A percentile compares a stretch with the other conserved stretches of the same genome.
Conservation (phyloP, 2,329 filamentous ascomycete species). For the Fusarium verrucosum region DNA sequence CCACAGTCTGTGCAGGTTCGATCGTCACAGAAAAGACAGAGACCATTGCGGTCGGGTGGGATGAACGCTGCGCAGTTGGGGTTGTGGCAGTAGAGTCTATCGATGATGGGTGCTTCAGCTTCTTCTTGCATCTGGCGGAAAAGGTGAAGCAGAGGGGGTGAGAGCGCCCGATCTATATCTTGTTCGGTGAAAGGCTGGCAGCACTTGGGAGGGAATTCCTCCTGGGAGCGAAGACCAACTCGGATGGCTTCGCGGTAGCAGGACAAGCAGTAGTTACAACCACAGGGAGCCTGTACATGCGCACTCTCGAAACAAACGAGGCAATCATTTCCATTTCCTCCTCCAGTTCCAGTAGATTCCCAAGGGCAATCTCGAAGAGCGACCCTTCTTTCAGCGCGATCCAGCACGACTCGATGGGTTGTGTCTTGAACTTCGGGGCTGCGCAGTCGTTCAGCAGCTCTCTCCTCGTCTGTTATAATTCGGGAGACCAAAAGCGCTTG, state of each 20-base stretch:
- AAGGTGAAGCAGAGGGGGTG: slow-evolving; percentile 33
- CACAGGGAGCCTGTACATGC: slow-evolving; percentile 18
- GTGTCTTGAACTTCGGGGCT: slow-evolving; percentile 24
- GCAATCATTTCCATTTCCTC: slow-evolving; percentile 14
- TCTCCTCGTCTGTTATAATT: slow-evolving; percentile 39
- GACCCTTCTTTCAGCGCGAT: slow-evolving; percentile 19
- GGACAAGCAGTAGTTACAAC: slow-evolving; percentile 33
- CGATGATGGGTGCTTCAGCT: neutral
- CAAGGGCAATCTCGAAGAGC: neutral
- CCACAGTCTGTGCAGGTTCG: slow-evolving; percentile 28
- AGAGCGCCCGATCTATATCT: slow-evolving; percentile 8
- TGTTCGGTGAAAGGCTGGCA: slow-evolving; percentile 30
- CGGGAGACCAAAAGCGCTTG: slow-evolving; percentile 34
- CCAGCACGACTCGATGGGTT: slow-evolving; percentile 15
- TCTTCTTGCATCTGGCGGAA: slow-evolving; percentile 36
- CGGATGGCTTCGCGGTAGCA: slow-evolving; percentile 36
- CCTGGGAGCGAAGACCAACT: slow-evolving; percentile 28
- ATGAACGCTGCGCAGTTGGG: slow-evolving; percentile 37
- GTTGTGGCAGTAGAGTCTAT: slow-evolving; percentile 39
- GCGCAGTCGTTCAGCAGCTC: slow-evolving; percentile 22
- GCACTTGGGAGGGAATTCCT: slow-evolving; percentile 40
- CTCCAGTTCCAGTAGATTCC: neutral
- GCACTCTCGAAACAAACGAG: slow-evolving; percentile 25
- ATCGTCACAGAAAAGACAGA: slow-evolving; percentile 18
- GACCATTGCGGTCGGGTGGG: slow-evolving; percentile 1